A percentile compares a stretch with the other conserved stretches of the same genome.
These are phyloP conservation scores for Claviceps arundinis DNA, from an alignment of 2,329 filamentous ascomycete genomes.

Conservation along the genomic window DNA sequence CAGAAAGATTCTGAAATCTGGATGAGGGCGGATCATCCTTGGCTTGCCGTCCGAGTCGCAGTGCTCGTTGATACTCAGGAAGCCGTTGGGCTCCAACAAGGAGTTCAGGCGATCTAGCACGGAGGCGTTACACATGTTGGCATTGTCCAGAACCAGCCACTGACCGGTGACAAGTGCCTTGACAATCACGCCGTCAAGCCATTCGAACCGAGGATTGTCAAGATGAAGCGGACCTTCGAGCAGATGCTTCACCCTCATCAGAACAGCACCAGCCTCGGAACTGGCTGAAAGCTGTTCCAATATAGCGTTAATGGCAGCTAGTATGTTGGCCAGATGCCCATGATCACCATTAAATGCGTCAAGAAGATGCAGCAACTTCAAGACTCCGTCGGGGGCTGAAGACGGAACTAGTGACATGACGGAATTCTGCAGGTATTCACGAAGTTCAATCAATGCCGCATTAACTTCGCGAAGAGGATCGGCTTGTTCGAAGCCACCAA, in stretches of 20 bases:
- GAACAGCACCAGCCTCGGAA: slow-evolving; percentile 31
- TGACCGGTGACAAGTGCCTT: slow-evolving; percentile 74
- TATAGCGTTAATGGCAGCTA: slow-evolving; percentile 25
- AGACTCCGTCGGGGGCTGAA: slow-evolving; percentile 30
- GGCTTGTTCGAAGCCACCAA: slow-evolving; percentile 91
- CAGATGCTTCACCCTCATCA: slow-evolving; percentile 35
- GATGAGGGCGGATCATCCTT: slow-evolving; percentile 66
- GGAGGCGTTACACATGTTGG: slow-evolving; percentile 89
- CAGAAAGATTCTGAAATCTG: slow-evolving; percentile 81
- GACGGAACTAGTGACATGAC: slow-evolving; percentile 35
- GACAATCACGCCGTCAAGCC: slow-evolving; percentile 87
- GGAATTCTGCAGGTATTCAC: slow-evolving; percentile 36
- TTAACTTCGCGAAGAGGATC: slow-evolving; percentile 66
- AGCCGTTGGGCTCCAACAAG: slow-evolving; percentile 78
- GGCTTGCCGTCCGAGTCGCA: slow-evolving; percentile 70
- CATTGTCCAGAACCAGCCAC: slow-evolving; percentile 94
- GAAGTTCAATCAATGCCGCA: slow-evolving; percentile 34
- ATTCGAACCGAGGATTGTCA: slow-evolving; percentile 76
- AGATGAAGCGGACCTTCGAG: slow-evolving; percentile 42
- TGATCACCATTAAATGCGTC: slow-evolving; percentile 26
- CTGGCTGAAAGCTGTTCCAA: slow-evolving; percentile 27
- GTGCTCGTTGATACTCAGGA: slow-evolving; percentile 86
- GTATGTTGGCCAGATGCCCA: slow-evolving; percentile 24
- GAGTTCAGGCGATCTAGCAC: slow-evolving; percentile 93
- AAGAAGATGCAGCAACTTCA: slow-evolving; percentile 39